Base-by-base conservation (phyloP, 2,329 filamentous ascomycete species). In the Fonsecaea nubica region DNA sequence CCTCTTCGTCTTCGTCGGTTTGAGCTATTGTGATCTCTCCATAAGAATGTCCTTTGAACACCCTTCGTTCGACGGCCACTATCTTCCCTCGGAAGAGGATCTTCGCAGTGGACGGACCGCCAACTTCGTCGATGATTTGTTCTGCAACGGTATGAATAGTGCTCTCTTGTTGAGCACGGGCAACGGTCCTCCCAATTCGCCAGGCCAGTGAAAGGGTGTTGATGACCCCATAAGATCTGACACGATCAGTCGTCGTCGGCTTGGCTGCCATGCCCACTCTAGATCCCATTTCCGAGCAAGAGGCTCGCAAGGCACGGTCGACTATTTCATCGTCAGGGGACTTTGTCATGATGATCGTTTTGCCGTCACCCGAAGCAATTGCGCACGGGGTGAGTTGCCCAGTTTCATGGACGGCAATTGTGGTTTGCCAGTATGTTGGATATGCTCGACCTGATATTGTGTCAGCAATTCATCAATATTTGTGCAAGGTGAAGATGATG, bases 81-180 rank as follows among this genome's bases (percentile, higher is more conserved):
- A 89, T 88, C 77, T 89, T 89, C 18, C 87, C 87, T 64, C 85
- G 83, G 78, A 85, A 89, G 10, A 89, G 71, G 8, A 89, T 81
- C 66, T 80, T 84, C 1, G 85, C 87, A 0, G 83, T 81, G 4
- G 78, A 77, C 0, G 77, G 72, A 0, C 86, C 60, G 13, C 60
- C 60, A 33, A 63, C 60, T 45, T 56, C 60, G 0, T 83, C 79
- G 12, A 89, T 81, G 66, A 89, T 88, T 2, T 80, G 80, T 75
- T 88, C 85, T 0, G 85, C 85, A 3, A 89, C 84, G 7, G 76
- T 82, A 21, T 84, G 83, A 1, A 87, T 76, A 7, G 80, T 63
- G 36, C 60, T 63, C 33, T 63, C 60, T 18, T 63, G 60, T 33
- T 63, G 60, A 18, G 74, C 73, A 50, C 79, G 77, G 12, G 83